phyloP scores from a whole-genome alignment of 257 asterid genomes.

The Petunia secreta region DNA sequence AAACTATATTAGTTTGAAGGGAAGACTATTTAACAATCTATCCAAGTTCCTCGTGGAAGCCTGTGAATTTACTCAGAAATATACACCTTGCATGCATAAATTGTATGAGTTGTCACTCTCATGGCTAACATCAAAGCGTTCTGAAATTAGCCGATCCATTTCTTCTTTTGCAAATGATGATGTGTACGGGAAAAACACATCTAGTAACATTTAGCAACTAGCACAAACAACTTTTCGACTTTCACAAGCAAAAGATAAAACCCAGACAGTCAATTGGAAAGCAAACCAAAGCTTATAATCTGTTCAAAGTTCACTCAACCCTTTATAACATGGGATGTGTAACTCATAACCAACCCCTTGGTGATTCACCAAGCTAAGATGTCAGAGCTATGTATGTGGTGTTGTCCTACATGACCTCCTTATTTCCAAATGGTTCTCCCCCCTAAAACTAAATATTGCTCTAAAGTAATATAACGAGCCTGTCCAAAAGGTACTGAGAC shows the following conservation, averaged over 20 bases:
- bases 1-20: background rate
- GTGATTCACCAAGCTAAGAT: background rate
- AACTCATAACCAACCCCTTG: constrained; percentile 6
- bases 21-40: background rate
- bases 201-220: background rate
- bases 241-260: background rate
- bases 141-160: constrained; percentile 7
- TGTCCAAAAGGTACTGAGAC: background rate
- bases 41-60: background rate
- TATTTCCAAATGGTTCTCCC: background rate
- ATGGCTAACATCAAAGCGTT: background rate
- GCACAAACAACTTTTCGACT: background rate
- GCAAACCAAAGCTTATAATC: background rate
- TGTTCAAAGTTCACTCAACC: background rate
- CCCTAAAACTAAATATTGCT: background rate
- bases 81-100: background rate
- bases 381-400: background rate
- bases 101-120: background rate
- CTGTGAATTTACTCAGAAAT: background rate
- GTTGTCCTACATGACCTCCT: background rate
- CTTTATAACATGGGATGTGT: background rate
- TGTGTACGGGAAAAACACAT: background rate
- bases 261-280: background rate
- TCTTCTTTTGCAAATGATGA: background rate
- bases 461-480: background rate